These are phyloP conservation scores for Thalia dealbata DNA, from an alignment of 176 grass and related monocot species.

Conservation along the genomic window DNA sequence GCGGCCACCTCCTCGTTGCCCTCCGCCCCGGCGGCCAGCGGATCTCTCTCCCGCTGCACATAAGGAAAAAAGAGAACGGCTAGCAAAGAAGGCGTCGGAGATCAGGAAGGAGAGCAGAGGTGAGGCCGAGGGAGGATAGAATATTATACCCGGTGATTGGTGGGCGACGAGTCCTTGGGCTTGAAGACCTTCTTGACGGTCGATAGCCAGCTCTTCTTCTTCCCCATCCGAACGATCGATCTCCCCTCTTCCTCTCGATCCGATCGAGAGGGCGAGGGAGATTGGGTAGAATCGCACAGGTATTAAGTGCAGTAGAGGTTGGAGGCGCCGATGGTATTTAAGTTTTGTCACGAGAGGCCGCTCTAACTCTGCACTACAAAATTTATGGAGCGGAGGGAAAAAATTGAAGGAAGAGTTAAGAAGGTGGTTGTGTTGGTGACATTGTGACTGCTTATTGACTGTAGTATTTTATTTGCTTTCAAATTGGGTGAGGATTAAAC, in stretches of 20 bases:
- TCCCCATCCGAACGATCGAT: slow-evolving; percentile 57
- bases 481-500: no score
- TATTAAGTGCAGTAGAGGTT: background rate
- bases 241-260: slow-evolving; percentile 63
- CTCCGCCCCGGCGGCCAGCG: slow-evolving; percentile 6
- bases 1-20: slow-evolving; percentile 21
- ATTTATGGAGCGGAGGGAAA: background rate
- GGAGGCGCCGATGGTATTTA: slow-evolving; percentile 1
- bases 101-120: background rate
- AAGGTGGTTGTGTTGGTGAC: no score
- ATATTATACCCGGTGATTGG: slow-evolving; percentile 27
- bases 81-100: background rate
- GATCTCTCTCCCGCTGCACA: background rate
- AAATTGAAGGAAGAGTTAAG: no score
- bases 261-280: no score
- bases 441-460: no score
- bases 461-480: no score
- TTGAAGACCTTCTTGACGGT: slow-evolving; percentile 61
- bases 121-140: background rate
- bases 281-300: background rate
- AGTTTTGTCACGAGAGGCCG: background rate
- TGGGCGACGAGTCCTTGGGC: slow-evolving; percentile 29
- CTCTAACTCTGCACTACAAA: background rate
- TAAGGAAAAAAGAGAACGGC: background rate
- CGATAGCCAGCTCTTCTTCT: slow-evolving; percentile 61